Percentiles rank a stretch among this genome's conserved stretches.
These are phyloP conservation scores for Lentinula detonsa DNA, from an alignment of 768 basidiomycete genomes.

Conservation along the genomic window DNA sequence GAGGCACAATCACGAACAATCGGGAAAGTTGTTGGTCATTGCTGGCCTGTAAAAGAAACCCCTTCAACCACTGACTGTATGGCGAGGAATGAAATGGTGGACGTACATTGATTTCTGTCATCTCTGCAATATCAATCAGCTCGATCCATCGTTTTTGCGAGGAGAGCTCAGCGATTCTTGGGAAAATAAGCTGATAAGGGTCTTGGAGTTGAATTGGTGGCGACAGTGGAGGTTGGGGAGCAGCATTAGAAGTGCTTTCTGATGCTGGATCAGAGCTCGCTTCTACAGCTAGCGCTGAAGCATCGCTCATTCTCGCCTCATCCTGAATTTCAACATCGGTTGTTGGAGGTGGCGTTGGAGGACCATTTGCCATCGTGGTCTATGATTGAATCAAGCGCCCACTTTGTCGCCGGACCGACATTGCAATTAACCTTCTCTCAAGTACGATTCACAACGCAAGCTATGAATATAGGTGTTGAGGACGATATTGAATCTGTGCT, in stretches of 20 bases:
- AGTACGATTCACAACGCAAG: not conserved
- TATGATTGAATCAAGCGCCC: not conserved
- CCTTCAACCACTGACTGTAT: constrained; percentile 1
- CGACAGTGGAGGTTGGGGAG: constrained; percentile 10
- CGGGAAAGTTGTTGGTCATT: constrained; percentile 35
- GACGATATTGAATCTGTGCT: constrained; percentile 89
- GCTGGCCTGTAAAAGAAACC: constrained; percentile 17
- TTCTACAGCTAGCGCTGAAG: not conserved
- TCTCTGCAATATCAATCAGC: constrained; percentile 44
- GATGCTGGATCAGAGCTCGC: not conserved
- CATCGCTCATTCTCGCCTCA: constrained; percentile 29
- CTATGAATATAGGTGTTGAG: constrained; percentile 46
- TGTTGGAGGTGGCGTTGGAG: constrained; percentile 59
- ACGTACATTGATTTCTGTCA: constrained; percentile 48
- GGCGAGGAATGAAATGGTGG: not conserved
- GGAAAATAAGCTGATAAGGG: constrained; percentile 39
- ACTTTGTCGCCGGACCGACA: not conserved
- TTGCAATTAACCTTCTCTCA: not conserved
- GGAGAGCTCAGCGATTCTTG: constrained; percentile 37
- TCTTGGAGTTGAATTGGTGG: constrained; percentile 21
- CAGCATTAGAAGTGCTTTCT: not conserved
- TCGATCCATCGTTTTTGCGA: constrained; percentile 33
- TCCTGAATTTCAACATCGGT: constrained; percentile 52
- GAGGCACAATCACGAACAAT: constrained; percentile 49
- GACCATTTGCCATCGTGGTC: constrained; percentile 43